Evolutionary conservation across 495 filamentous ascomycete species (phyloP).

Genomic region (Penicillium fimorum): DNA sequence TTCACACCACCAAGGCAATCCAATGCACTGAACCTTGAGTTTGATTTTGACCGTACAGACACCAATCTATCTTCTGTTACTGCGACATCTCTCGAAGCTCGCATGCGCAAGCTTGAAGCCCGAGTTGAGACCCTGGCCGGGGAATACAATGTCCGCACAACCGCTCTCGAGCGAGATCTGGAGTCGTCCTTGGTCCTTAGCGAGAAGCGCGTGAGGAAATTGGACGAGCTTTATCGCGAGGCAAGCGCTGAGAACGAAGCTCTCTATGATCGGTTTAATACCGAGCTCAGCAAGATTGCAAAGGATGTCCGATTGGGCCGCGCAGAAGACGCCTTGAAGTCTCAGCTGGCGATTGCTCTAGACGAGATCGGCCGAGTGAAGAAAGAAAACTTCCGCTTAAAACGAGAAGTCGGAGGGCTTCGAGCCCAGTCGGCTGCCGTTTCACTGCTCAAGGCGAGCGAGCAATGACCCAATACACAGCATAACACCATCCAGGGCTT

Average conservation of each 20-base stretch:
- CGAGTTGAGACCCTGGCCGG: conserved; percentile 59
- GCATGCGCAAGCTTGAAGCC: conserved; percentile 62
- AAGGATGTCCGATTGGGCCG: conserved; percentile 70
- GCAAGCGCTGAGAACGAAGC: conserved; percentile 91
- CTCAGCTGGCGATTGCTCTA: conserved; percentile 60
- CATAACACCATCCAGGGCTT: conserved; percentile 1
- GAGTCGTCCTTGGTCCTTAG: conserved; percentile 66
- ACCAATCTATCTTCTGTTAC: conserved; percentile 9
- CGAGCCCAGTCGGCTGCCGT: conserved; percentile 45
- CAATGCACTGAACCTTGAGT: conserved; percentile 14
- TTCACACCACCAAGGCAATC: conserved; percentile 30
- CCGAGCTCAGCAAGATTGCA: conserved; percentile 80
- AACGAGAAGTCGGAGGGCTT: conserved; percentile 56
- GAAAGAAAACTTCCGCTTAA: conserved; percentile 73
- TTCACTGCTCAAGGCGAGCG: conserved; percentile 40
- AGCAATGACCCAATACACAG: conserved; percentile 19
- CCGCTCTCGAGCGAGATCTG: conserved; percentile 62
- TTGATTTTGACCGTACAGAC: conserved; percentile 7
- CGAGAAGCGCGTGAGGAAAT: conserved; percentile 74
- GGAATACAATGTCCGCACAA: conserved; percentile 59
- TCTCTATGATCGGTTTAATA: conserved; percentile 89
- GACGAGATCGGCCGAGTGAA: conserved; percentile 70
- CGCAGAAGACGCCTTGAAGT: conserved; percentile 69
- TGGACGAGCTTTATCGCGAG: conserved; percentile 88
- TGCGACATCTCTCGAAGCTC: conserved; percentile 50